Conservation (phyloP, 2,329 filamentous ascomycete genomes). For the Clathrospora elynae region DNA sequence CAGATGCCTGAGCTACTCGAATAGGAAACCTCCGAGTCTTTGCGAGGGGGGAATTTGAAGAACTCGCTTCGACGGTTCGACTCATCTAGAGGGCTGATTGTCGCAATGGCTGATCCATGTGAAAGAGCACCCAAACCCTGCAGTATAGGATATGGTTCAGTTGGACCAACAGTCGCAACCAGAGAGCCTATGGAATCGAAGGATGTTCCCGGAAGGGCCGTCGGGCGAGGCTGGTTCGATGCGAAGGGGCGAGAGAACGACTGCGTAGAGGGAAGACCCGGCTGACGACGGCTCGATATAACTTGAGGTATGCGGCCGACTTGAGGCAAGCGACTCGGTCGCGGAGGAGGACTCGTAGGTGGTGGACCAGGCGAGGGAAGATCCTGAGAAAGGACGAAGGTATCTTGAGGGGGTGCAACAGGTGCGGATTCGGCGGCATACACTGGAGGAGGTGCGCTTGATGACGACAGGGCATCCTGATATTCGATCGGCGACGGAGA, state of each 20-base stretch:
- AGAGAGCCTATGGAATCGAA: conserved; percentile 39
- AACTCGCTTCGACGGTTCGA: conserved; percentile 63
- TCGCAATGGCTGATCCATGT: conserved; percentile 48
- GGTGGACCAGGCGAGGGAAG: conserved; percentile 33
- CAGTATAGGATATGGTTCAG: conserved; percentile 44
- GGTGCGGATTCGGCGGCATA: not conserved
- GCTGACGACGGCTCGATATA: conserved; percentile 66
- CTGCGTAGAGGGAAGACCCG: conserved; percentile 70
- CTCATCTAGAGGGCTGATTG: conserved; percentile 40
- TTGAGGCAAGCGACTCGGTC: conserved; percentile 72
- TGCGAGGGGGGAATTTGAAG: conserved; percentile 72
- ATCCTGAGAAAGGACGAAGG: conserved; percentile 10
- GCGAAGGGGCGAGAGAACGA: conserved; percentile 86
- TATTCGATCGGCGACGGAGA: conserved; percentile 22
- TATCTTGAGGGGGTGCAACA: conserved; percentile 6
- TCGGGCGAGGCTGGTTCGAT: conserved; percentile 51
- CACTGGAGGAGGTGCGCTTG: not conserved
- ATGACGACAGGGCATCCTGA: conserved; percentile 6
- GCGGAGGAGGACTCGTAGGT: conserved; percentile 43
- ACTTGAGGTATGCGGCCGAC: conserved; percentile 87
- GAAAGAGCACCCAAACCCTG: conserved; percentile 42
- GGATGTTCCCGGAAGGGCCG: conserved; percentile 38
- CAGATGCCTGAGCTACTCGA: conserved; percentile 69
- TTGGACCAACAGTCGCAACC: conserved; percentile 35
- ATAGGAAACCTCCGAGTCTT: conserved; percentile 70